Percentiles rank a stretch among this genome's conserved stretches.
These are phyloP conservation scores for Solanum tarijense DNA, from an alignment of 257 asterid genomes.

Conservation along the genomic window DNA sequence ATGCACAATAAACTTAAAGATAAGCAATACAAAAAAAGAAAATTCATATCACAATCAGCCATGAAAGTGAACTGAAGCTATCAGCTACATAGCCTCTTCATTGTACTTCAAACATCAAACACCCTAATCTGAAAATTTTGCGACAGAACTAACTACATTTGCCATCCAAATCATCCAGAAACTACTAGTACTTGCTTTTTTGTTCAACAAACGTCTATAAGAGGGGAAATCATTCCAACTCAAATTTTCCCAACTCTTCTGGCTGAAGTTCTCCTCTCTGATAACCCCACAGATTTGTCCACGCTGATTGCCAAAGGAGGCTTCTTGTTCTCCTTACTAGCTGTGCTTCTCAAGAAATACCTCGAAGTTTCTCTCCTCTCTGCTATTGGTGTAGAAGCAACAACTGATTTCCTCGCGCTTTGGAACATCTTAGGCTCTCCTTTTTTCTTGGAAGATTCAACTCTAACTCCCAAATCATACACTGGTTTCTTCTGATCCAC, in stretches of 20 bases:
- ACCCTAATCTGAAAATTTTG: background rate
- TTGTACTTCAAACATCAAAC: background rate
- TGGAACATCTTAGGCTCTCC: slow-evolving; percentile 35
- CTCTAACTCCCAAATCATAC: slow-evolving; percentile 71
- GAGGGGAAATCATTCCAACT: background rate
- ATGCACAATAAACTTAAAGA: background rate
- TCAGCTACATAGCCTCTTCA: slow-evolving; percentile 11
- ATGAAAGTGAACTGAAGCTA: background rate
- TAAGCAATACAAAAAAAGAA: background rate
- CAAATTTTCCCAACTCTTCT: slow-evolving; percentile 38
- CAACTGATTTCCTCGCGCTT: slow-evolving; percentile 31
- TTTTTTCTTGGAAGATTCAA: slow-evolving; percentile 60
- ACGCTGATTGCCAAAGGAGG: slow-evolving; percentile 36
- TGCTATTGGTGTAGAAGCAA: slow-evolving; percentile 40
- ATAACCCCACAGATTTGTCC: slow-evolving; percentile 38
- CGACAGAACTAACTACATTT: background rate
- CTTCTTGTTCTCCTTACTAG: slow-evolving; percentile 62
- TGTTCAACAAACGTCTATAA: background rate
- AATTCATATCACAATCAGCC: background rate
- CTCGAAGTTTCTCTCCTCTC: slow-evolving; percentile 53
- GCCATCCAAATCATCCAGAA: background rate
- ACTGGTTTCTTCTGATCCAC: slow-evolving; percentile 40
- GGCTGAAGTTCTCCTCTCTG: slow-evolving; percentile 35
- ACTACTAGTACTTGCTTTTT: background rate
- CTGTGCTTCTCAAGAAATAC: slow-evolving; percentile 58